phyloP scores from a whole-genome alignment of 2,329 filamentous ascomycete genomes.

The Pseudopithomyces maydicus region DNA sequence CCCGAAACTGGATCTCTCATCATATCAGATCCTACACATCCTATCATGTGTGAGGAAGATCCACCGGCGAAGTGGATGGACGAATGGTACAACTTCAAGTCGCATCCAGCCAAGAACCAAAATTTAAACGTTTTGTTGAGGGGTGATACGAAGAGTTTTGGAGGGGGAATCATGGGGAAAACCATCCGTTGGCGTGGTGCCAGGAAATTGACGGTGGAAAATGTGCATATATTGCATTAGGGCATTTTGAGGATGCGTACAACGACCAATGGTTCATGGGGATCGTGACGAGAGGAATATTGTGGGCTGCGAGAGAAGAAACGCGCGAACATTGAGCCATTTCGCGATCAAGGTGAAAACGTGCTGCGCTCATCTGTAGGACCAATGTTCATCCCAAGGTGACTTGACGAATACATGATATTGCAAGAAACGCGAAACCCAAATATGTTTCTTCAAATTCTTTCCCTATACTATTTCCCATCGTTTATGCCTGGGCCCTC shows the following conservation, averaged over 20 bases:
- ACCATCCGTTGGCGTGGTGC: constrained; percentile 37
- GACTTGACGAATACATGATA: too few species aligned
- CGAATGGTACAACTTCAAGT: constrained; percentile 37
- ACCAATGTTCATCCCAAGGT: too few species aligned
- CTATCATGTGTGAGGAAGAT: constrained; percentile 10
- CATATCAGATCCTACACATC: constrained; percentile 11
- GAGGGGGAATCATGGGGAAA: constrained; percentile 26
- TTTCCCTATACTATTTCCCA: too few species aligned
- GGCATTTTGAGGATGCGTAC: constrained; percentile 36
- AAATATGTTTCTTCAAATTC: too few species aligned
- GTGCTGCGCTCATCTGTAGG: background rate
- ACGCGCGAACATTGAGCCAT: background rate
- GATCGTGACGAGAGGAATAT: constrained; percentile 21
- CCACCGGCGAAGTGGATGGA: constrained; percentile 23
- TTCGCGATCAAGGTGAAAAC: background rate
- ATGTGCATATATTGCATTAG: constrained; percentile 27
- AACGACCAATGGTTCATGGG: constrained; percentile 27
- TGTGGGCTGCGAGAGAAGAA: constrained; percentile 18
- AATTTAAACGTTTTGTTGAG: constrained; percentile 24
- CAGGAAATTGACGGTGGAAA: constrained; percentile 36
- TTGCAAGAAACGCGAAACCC: too few species aligned
- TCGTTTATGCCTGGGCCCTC: background rate
- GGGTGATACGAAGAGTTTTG: constrained; percentile 25
- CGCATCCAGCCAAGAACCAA: constrained; percentile 26
- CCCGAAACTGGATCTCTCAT: constrained; percentile 24